Evolutionary conservation across 2,329 filamentous ascomycete species (phyloP).

Genomic region (Dactylonectria estremocensis): DNA sequence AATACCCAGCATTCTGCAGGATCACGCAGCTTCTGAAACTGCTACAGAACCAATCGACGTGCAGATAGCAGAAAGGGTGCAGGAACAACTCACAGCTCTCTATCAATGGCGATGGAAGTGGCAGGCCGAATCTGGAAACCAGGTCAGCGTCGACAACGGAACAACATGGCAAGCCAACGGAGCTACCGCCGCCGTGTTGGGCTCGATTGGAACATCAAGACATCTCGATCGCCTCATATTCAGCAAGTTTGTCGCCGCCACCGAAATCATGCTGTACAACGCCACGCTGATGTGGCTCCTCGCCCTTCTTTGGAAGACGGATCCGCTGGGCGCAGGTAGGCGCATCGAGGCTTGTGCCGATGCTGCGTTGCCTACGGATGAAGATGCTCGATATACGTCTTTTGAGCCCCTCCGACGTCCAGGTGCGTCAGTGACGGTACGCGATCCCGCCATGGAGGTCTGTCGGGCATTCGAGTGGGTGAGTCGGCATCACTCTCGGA

Average conservation of each 20-base stretch:
- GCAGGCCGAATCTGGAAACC: conserved; percentile 13
- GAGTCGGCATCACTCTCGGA: conserved; percentile 23
- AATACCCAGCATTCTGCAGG: conserved; percentile 28
- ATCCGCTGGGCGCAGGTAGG: conserved; percentile 24
- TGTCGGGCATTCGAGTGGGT: conserved; percentile 33
- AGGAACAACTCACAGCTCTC: conserved; percentile 5
- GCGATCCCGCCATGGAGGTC: conserved; percentile 32
- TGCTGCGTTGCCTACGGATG: background rate
- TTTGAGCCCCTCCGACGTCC: conserved; percentile 27
- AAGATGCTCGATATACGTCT: conserved; percentile 4
- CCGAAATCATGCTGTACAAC: conserved; percentile 39
- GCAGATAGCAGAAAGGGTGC: conserved; percentile 5
- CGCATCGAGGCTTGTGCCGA: conserved; percentile 30
- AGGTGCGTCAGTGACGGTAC: conserved; percentile 19
- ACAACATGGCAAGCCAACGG: conserved; percentile 13
- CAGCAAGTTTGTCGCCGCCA: conserved; percentile 17
- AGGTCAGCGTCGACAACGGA: conserved; percentile 11
- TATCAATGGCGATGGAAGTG: conserved; percentile 33
- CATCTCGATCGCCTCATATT: conserved; percentile 16
- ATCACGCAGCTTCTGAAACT: conserved; percentile 16
- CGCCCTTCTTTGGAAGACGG: conserved; percentile 38
- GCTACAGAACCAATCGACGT: background rate
- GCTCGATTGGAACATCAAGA: background rate
- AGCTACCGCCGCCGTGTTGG: background rate
- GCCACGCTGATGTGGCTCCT: conserved; percentile 39